Conservation (phyloP, 805 yeast species). For the Millerozyma acaciae region DNA sequence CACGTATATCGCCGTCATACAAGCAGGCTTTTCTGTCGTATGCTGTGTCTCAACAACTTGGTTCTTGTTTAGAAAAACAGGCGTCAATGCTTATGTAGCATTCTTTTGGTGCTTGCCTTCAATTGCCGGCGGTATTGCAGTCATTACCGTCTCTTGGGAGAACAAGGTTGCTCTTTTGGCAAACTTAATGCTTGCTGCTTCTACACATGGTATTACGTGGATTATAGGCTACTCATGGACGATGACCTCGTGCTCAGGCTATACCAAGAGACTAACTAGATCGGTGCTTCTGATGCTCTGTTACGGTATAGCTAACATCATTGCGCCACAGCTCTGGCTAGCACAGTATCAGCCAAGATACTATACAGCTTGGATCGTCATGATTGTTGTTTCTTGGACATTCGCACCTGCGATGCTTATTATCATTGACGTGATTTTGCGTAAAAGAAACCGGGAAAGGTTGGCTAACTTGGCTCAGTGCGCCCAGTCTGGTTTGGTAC, state of each 20-base stretch:
- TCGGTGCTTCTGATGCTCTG: constrained; percentile 39
- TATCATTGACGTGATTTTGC: constrained; percentile 35
- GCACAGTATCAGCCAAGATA: no score
- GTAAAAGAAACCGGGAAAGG: constrained; percentile 41
- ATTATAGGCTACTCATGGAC: constrained; percentile 17
- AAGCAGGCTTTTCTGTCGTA: constrained; percentile 4
- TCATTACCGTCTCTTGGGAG: no score
- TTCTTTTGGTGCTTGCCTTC: no score
- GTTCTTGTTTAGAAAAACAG: no score
- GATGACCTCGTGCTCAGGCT: constrained; percentile 34
- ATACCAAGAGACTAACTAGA: constrained; percentile 46
- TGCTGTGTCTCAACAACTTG: no score
- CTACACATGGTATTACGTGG: constrained; percentile 7
- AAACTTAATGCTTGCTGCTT: constrained; percentile 3
- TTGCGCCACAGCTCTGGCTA: constrained; percentile 57
- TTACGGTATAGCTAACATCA: constrained; percentile 45
- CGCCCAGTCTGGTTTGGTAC: constrained; percentile 18
- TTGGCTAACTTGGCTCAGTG: background rate
- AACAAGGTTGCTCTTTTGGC: constrained; percentile 7
- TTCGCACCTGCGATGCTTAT: constrained; percentile 42
- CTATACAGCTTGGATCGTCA: constrained; percentile 44
- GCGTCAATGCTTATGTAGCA: no score
- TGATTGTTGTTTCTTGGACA: constrained; percentile 48
- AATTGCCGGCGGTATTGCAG: no score
- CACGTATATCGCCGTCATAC: constrained; percentile 3